Percentiles rank a stretch among this genome's conserved stretches.
Conservation (phyloP, 352 stramenopile genomes). For the Blastocystis hominis region DNA sequence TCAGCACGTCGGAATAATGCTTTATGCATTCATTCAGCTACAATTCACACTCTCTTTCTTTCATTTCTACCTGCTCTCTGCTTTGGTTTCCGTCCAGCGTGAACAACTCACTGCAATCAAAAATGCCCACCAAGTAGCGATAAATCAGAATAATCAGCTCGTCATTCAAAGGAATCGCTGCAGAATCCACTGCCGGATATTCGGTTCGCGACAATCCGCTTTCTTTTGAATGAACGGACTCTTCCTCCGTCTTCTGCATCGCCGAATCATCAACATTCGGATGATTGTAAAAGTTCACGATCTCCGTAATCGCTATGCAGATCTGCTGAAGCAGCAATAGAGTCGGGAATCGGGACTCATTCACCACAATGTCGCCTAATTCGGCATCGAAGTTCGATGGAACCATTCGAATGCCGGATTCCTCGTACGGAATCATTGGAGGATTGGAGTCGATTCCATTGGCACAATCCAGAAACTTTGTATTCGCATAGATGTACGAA, state of each 20-base stretch:
- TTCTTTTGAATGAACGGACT: not conserved
- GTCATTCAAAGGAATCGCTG: not conserved
- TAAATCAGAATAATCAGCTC: not conserved
- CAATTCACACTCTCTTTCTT: not conserved
- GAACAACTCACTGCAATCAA: constrained; percentile 43
- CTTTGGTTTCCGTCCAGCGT: not conserved
- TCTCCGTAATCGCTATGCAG: not conserved
- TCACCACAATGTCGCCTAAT: constrained; percentile 34
- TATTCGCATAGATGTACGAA: not conserved
- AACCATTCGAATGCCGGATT: constrained; percentile 10
- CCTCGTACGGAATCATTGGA: not conserved
- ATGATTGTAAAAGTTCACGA: not conserved
- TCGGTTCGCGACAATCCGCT: not conserved
- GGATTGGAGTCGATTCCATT: not conserved
- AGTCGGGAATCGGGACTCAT: constrained; percentile 8
- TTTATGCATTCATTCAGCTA: not conserved
- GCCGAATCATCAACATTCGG: not conserved
- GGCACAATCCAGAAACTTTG: not conserved
- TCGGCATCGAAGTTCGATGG: not conserved
- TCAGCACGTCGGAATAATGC: constrained; percentile 24
- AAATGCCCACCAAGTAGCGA: constrained; percentile 10
- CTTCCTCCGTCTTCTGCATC: not conserved
- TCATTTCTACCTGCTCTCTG: not conserved
- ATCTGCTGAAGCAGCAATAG: constrained; percentile 21
- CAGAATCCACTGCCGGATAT: not conserved